phyloP scores from a whole-genome alignment of 73 alveolate genomes.

The Symbiodinium natans region DNA sequence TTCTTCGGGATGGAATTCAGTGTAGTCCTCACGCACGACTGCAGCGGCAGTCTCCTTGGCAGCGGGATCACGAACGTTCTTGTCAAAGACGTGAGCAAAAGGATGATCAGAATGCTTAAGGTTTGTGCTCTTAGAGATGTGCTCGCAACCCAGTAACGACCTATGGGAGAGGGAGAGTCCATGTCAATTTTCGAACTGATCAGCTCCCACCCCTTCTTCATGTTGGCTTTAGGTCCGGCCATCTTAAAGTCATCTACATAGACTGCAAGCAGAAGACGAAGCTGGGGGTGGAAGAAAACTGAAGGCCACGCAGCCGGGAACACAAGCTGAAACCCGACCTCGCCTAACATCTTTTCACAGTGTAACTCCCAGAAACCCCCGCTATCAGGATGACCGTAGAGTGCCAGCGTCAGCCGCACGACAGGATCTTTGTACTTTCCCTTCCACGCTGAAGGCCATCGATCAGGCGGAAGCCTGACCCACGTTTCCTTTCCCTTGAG shows the following conservation, averaged over 20 bases:
- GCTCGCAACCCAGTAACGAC: constrained; percentile 21
- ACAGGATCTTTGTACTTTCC: neutral
- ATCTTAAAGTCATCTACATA: constrained; percentile 23
- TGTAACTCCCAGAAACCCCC: constrained; percentile 14
- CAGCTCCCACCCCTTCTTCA: constrained; percentile 9
- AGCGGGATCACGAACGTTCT: constrained; percentile 26
- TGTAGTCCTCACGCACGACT: neutral
- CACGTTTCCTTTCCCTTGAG: constrained; percentile 6
- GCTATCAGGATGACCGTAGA: constrained; percentile 30
- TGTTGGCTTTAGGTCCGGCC: neutral
- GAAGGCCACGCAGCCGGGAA: constrained; percentile 33
- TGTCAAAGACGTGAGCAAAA: constrained; percentile 26
- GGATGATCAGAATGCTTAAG: neutral
- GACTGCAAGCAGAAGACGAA: neutral
- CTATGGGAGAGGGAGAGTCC: neutral
- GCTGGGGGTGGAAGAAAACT: neutral
- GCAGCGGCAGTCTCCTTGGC: constrained; percentile 29
- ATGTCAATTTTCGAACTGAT: neutral
- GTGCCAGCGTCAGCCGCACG: neutral
- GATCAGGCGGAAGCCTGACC: constrained; percentile 2
- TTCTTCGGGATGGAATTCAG: neutral
- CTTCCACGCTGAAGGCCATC: constrained; percentile 9
- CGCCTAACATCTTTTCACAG: neutral
- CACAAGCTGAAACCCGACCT: neutral
- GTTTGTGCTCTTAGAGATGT: neutral